Percentiles rank a stretch among this genome's conserved stretches.
phyloP scores from a whole-genome alignment of 2,329 filamentous ascomycete genomes.

The Pseudocercospora vitis region DNA sequence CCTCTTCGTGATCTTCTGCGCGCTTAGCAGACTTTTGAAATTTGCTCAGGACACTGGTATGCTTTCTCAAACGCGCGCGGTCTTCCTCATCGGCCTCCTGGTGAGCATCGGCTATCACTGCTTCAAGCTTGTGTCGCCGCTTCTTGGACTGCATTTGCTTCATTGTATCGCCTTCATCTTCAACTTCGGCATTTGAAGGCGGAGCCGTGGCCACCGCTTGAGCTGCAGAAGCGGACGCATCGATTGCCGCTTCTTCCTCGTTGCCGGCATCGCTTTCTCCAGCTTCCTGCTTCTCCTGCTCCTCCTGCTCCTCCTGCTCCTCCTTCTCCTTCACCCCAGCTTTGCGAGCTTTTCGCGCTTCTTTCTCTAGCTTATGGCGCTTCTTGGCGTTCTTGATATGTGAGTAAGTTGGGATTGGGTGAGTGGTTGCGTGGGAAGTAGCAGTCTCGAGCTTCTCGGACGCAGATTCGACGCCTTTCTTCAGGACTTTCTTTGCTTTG shows the following conservation, averaged over 20 bases:
- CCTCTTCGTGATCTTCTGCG: conserved; percentile 24
- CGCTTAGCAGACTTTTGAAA: conserved; percentile 42
- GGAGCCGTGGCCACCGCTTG: not conserved
- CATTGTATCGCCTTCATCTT: not conserved
- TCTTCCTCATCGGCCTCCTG: conserved; percentile 34
- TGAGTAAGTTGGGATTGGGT: conserved; percentile 23
- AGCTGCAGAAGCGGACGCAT: not conserved
- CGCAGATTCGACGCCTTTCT: conserved; percentile 30
- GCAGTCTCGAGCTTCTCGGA: conserved; percentile 10
- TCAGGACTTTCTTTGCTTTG: conserved; percentile 36
- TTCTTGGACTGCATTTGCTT: conserved; percentile 46
- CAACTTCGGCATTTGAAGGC: not conserved
- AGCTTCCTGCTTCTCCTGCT: not conserved
- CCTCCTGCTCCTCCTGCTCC: not conserved
- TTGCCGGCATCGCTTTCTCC: not conserved
- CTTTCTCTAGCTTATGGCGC: conserved; percentile 38
- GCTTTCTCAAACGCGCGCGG: conserved; percentile 34
- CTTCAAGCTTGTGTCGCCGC: conserved; percentile 46
- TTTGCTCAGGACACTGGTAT: conserved; percentile 44
- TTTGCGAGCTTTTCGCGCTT: conserved; percentile 35
- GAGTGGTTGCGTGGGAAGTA: not conserved
- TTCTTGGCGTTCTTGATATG: conserved; percentile 36
- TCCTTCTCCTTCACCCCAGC: conserved; percentile 22
- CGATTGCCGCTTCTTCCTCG: conserved; percentile 1
- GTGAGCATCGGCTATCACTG: conserved; percentile 24